A percentile compares a stretch with the other conserved stretches of the same genome.
phyloP scores from a whole-genome alignment of 192 early-diverging fungal genomes.

The Oehlia diaphana region DNA sequence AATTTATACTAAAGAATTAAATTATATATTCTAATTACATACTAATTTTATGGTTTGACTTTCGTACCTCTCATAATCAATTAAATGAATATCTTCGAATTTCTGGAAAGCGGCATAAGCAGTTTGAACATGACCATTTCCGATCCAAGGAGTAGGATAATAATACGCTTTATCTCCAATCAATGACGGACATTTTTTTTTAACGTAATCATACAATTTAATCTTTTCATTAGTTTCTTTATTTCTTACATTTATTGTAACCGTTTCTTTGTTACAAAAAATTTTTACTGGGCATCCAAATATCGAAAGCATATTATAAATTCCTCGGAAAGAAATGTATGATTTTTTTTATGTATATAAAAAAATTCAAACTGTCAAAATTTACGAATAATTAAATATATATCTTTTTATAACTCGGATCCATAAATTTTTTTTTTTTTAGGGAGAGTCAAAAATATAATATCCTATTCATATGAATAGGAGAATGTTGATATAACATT shows the following conservation, averaged over 20 bases:
- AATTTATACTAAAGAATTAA: slow-evolving; percentile 10
- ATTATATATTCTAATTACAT: background rate
- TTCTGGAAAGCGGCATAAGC: slow-evolving; percentile 56
- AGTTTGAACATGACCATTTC: slow-evolving; percentile 82
- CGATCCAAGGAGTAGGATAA: slow-evolving; percentile 71
- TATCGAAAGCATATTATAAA: background rate
- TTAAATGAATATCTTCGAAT: slow-evolving; percentile 35
- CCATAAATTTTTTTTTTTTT: no score
- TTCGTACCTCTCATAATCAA: slow-evolving; percentile 68
- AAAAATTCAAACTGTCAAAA: no score
- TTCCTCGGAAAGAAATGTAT: no score
- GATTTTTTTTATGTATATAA: no score
- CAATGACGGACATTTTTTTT: slow-evolving; percentile 55
- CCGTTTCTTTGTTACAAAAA: slow-evolving; percentile 1
- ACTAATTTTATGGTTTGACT: slow-evolving; percentile 15
- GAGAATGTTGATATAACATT: no score
- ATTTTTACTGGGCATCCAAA: slow-evolving; percentile 17
- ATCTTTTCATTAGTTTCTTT: slow-evolving; percentile 17
- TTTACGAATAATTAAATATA: no score
- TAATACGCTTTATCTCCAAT: slow-evolving; percentile 54
- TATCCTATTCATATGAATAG: no score
- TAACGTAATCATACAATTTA: slow-evolving; percentile 36
- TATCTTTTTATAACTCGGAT: no score
- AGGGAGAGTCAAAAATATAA: no score
- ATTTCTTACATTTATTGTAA: background rate